Conservation (phyloP, 2,329 filamentous ascomycete genomes). For the Clathrospora elynae region DNA sequence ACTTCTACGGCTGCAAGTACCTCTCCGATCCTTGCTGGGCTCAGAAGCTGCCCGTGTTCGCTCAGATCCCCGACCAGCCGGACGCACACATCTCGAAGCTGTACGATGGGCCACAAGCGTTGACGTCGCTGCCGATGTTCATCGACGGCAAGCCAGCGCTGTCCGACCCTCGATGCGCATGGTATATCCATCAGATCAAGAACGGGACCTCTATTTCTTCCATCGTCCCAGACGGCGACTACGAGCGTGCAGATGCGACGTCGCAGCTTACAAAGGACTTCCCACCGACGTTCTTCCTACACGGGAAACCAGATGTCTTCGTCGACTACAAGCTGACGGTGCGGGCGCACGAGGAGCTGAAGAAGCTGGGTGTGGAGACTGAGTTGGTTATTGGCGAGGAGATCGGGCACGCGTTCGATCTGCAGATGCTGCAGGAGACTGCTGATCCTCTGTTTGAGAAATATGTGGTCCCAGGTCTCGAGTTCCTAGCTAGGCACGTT, state of each 20-base stretch:
- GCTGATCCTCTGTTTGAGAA: conserved; percentile 5
- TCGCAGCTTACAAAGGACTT: neutral
- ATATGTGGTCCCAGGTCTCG: conserved; percentile 11
- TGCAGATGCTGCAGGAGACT: neutral
- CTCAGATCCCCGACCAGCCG: conserved; percentile 1
- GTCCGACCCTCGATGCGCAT: conserved; percentile 8
- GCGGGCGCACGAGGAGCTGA: conserved; percentile 4
- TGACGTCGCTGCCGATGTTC: conserved; percentile 4
- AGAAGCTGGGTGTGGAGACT: conserved; percentile 3
- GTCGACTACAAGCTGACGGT: conserved; percentile 5
- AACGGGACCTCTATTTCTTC: conserved; percentile 7
- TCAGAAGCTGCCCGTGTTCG: conserved; percentile 2
- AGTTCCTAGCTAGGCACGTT: conserved; percentile 9
- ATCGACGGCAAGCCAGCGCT: conserved; percentile 5
- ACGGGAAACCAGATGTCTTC: conserved; percentile 7
- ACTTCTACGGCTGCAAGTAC: conserved; percentile 9
- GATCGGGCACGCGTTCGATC: conserved; percentile 12
- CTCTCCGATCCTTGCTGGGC: conserved; percentile 3
- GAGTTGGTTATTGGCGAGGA: conserved; percentile 7
- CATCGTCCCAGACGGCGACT: conserved; percentile 2
- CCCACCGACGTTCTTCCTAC: conserved; percentile 9
- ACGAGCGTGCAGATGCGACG: conserved; percentile 2
- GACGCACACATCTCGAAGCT: neutral
- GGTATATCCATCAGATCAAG: conserved; percentile 11
- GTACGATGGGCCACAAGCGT: conserved; percentile 2